Evolutionary conservation across 1,284 basidiomycete genomes (phyloP).

Genomic region (Ceratobasidium papillatum): DNA sequence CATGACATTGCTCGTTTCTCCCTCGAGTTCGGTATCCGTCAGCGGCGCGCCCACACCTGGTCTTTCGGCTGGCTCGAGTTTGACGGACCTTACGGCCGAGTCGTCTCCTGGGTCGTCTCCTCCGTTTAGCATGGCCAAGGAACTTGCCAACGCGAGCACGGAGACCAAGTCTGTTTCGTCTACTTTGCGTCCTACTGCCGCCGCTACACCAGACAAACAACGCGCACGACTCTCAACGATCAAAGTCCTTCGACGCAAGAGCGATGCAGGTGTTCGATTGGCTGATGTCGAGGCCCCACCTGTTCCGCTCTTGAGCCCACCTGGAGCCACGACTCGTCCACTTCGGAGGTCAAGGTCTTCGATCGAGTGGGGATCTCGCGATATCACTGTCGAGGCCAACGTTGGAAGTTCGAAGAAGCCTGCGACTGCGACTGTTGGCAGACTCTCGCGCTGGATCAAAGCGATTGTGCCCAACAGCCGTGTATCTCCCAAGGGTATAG

Average conservation of each 20-base stretch:
- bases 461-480: constrained; percentile 1
- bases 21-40: not conserved
- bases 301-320: not conserved
- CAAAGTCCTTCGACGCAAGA: constrained; percentile 4
- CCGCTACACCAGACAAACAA: not conserved
- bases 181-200: not conserved
- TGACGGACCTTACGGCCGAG: not conserved
- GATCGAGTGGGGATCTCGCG: constrained; percentile 20
- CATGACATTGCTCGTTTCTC: not conserved
- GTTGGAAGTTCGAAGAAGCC: not conserved
- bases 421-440: not conserved
- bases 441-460: constrained; percentile 36
- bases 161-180: constrained; percentile 3
- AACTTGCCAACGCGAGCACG: not conserved
- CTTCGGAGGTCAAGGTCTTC: constrained; percentile 24
- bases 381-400: not conserved
- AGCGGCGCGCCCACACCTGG: not conserved
- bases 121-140: not conserved
- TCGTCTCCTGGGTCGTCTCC: not conserved
- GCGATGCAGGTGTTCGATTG: not conserved
- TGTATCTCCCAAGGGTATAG: not conserved
- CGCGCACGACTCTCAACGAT: not conserved
- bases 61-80: not conserved
- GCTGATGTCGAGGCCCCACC: not conserved
- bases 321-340: not conserved